Conservation (phyloP, 140 eudicot species). For the Cichorium intybus region DNA sequence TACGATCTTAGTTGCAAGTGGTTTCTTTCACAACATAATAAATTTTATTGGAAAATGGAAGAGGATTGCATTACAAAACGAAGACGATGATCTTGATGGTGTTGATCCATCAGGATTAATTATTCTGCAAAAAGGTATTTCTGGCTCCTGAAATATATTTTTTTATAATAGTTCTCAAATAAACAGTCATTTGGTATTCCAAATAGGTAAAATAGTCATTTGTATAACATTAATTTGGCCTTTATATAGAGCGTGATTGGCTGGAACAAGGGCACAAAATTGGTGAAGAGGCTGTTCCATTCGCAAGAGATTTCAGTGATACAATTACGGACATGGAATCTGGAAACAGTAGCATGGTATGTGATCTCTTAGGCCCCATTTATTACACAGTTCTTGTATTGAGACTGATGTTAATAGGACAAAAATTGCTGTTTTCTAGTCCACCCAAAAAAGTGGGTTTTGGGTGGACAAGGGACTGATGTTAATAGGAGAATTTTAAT, state of each 20-base stretch:
- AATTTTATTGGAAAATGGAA: slow-evolving; percentile 67
- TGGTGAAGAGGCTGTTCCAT: slow-evolving; percentile 78
- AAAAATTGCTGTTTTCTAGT: background rate
- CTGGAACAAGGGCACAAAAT: slow-evolving; percentile 87
- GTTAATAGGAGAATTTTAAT: too few species aligned
- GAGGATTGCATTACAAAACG: slow-evolving; percentile 49
- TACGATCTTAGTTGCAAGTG: slow-evolving; percentile 79
- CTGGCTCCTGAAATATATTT: background rate
- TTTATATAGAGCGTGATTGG: slow-evolving; percentile 68
- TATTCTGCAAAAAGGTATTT: slow-evolving; percentile 64
- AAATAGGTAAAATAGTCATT: background rate
- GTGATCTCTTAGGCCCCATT: background rate
- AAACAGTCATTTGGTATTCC: too few species aligned
- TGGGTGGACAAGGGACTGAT: too few species aligned
- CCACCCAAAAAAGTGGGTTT: background rate
- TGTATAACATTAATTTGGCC: slow-evolving; percentile 6
- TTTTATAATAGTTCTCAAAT: background rate
- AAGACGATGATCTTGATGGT: slow-evolving; percentile 76
- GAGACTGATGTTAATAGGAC: background rate
- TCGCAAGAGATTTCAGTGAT: slow-evolving; percentile 65
- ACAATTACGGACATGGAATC: slow-evolving; percentile 52
- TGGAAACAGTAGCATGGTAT: slow-evolving; percentile 40
- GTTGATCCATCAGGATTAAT: slow-evolving; percentile 82
- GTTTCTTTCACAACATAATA: slow-evolving; percentile 79
- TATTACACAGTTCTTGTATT: background rate